Evolutionary conservation across 2,329 filamentous ascomycete species (phyloP).

Genomic region (Penicillium sp.): DNA sequence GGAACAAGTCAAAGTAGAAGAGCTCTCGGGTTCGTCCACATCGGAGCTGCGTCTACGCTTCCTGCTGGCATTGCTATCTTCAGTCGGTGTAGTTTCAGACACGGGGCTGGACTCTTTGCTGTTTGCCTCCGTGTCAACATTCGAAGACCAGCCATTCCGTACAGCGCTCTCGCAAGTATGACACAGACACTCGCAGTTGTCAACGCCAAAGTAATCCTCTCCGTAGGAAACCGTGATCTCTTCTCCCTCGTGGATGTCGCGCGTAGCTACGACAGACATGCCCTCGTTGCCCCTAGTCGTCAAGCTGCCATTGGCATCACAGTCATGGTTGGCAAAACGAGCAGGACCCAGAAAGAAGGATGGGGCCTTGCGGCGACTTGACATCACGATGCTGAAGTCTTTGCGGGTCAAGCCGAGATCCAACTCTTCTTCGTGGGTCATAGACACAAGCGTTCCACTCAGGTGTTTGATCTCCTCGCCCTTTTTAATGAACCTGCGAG

Average conservation of each 20-base stretch:
- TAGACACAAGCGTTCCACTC: conserved; percentile 83
- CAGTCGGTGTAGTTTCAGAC: conserved; percentile 20
- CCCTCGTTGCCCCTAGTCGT: conserved; percentile 79
- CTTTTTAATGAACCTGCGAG: conserved; percentile 72
- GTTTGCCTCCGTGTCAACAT: conserved; percentile 36
- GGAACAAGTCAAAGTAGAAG: conserved; percentile 17
- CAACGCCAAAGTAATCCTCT: conserved; percentile 90
- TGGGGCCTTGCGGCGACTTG: conserved; percentile 83
- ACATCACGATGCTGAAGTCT: conserved; percentile 96
- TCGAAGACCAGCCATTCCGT: conserved; percentile 77
- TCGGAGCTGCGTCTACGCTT: conserved; percentile 32
- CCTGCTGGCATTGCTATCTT: conserved; percentile 21
- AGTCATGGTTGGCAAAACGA: conserved; percentile 96
- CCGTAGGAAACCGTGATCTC: conserved; percentile 97
- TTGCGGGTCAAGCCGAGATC: conserved; percentile 77
- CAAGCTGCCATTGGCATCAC: conserved; percentile 83
- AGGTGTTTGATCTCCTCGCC: conserved; percentile 90
- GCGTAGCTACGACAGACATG: conserved; percentile 84
- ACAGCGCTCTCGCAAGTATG: conserved; percentile 73
- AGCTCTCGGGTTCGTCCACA: conserved; percentile 30
- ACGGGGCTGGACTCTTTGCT: conserved; percentile 36
- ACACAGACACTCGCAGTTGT: conserved; percentile 94
- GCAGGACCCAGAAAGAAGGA: conserved; percentile 93
- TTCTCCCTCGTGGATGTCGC: conserved; percentile 79
- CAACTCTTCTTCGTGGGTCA: conserved; percentile 87